Evolutionary conservation across 1,284 basidiomycete genomes (phyloP).

Genomic region (Taiwanofungus camphoratus): DNA sequence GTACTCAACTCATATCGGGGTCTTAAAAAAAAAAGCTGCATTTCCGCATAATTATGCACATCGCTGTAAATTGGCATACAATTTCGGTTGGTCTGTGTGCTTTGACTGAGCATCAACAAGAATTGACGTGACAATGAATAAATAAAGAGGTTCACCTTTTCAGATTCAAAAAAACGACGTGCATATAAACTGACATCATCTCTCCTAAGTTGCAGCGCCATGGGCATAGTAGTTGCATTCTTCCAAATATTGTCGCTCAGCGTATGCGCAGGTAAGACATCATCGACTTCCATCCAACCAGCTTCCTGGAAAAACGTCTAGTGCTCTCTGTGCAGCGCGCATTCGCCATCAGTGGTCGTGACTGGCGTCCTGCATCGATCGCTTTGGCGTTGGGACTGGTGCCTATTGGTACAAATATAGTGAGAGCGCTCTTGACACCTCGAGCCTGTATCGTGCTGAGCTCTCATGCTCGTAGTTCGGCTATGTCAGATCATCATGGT

Average conservation of each 20-base stretch:
- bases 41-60: too few relatives aligned
- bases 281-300: neutral
- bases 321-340: constrained; percentile 1
- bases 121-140: too few relatives aligned
- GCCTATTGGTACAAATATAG: constrained; percentile 2
- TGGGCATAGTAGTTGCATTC: neutral
- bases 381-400: constrained; percentile 1
- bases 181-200: too few relatives aligned
- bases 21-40: neutral
- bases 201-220: neutral
- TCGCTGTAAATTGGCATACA: too few relatives aligned
- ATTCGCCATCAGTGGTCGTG: constrained; percentile 1
- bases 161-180: too few relatives aligned
- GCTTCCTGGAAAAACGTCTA: neutral
- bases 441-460: neutral
- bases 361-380: neutral
- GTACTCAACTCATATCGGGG: neutral
- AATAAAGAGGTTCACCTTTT: too few relatives aligned
- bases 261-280: constrained; percentile 3
- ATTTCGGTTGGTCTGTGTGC: too few relatives aligned
- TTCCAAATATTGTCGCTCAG: neutral
- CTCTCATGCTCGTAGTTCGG: neutral
- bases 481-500: neutral
- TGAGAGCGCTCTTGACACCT: neutral
- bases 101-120: too few relatives aligned